Evolutionary conservation across 2,329 filamentous ascomycete genomes (phyloP), one percentile per base, ranked within the genome.

Genomic region (Hymenoscyphus albidus): DNA sequence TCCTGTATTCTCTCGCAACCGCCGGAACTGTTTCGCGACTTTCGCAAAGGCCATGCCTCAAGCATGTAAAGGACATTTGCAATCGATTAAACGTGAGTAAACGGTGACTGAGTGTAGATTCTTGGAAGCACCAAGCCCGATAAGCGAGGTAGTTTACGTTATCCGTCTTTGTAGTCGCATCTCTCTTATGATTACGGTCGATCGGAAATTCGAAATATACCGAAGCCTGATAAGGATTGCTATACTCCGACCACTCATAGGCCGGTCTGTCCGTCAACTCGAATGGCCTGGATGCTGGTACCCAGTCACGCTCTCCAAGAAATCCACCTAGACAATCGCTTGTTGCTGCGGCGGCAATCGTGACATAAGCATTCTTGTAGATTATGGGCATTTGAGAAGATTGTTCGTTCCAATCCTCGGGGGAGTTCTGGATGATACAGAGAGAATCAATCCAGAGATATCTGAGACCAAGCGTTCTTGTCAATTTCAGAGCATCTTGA

Each of bases 301-400:
- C 38, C 27, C 48, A n/a, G 44, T 39, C 59, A 12, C 44, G 32
- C 7, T 62, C 32, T 22, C 16, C 18, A 9, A 62, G 35, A 39
- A 48, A 48, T 27, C 35, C 48, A 22, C 35, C 27, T 6, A 55
- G 48, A 39, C 18, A 55, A 27, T 51, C 5, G 18, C 13, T 16
- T 56, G 16, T n/a, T n/a, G 42, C 59, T 38, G 35, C 58, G 5
- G 64, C 64, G 16, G 64, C 51, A 16, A 66, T 59, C 2, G 58
- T 66, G 16, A 61, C 27, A 6, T 6, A 27, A 5, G 64, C 42
- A 35, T 59, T 62, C 3, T 48, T 39, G 51, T 66, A 64, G 5
- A 64, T 62, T 10, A 62, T 56, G 1, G 59, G 31, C 64, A 66
- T 64, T 10, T 38, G 14, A 5, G 31, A 58, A 6, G 55, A 58